A percentile compares a stretch with the other conserved stretches of the same genome.
Conservation (phyloP, 2,329 filamentous ascomycete genomes). For the Coniochaeta sp. region DNA sequence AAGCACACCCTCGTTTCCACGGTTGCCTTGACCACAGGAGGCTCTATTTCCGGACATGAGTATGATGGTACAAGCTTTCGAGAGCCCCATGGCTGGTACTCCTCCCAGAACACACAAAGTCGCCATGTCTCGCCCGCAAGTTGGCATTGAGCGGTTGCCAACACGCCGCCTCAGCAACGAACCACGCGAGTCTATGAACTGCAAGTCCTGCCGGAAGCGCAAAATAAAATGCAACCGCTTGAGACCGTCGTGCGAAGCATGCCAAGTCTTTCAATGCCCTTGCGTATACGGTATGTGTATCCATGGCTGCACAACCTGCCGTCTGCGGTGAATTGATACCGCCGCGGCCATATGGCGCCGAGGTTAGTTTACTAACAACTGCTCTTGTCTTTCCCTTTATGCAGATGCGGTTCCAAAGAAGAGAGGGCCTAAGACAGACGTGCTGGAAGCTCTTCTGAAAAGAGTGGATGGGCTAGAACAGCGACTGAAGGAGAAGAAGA, state of each 20-base stretch:
- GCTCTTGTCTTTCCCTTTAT: neutral
- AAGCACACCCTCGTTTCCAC: neutral
- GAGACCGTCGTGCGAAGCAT: slow-evolving; percentile 79
- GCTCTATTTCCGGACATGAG: slow-evolving; percentile 7
- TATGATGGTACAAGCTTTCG: slow-evolving; percentile 31
- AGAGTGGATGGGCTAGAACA: slow-evolving; percentile 80
- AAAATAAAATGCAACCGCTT: slow-evolving; percentile 95
- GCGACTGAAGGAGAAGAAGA: slow-evolving; percentile 63
- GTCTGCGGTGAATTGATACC: neutral
- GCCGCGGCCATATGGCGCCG: neutral
- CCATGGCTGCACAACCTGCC: neutral
- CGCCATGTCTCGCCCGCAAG: slow-evolving; percentile 65
- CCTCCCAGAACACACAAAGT: slow-evolving; percentile 38
- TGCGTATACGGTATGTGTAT: slow-evolving; percentile 71
- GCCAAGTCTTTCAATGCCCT: slow-evolving; percentile 79
- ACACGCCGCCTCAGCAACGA: slow-evolving; percentile 65
- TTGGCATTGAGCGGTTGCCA: slow-evolving; percentile 73
- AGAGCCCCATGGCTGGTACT: slow-evolving; percentile 33
- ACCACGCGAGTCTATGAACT: slow-evolving; percentile 88
- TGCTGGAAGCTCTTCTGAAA: slow-evolving; percentile 76
- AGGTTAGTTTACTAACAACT: neutral
- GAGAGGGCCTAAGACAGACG: slow-evolving; percentile 82
- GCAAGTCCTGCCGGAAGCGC: slow-evolving; percentile 87
- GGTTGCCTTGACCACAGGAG: neutral
- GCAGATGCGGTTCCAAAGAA: slow-evolving; percentile 88